Base-by-base conservation (phyloP, 805 yeast species). In the Cyberlindnera xylosilytica region DNA sequence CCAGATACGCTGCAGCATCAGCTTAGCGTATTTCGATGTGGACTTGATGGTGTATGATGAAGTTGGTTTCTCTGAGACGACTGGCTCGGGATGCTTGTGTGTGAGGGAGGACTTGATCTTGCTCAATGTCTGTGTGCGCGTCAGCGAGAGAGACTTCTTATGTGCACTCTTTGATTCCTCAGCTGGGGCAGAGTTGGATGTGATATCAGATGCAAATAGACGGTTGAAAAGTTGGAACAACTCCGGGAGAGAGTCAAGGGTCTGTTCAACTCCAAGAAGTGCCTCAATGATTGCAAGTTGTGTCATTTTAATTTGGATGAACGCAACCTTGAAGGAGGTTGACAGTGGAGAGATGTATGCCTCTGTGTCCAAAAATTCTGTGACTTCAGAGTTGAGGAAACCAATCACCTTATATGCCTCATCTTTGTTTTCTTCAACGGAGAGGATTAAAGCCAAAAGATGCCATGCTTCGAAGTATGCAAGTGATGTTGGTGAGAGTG, bases 281-380 rank as follows among this genome's bases (percentile, higher is more conserved):
- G 77, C 70, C 53, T 84, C 89, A 39, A 79, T 64, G n/a, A 87
- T 66, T 1, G 87, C 79, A 28, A 88, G 64, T 53, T 83, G 87
- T 0, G 96, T 83, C 62, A 85, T 70, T 52, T 85, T 85, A 58
- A 88, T 69, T 57, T 87, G 86, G 39, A 81, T 57, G 42, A 80
- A 72, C 44, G 73, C 36, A 37, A 24, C 51, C 20, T 51, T 50
- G 28, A 44, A 42, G 1, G 17, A 6, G 0, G 36, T 19, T 3
- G 43, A 10, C 8, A 47, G 6, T 6, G 50, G 36, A 8, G 34
- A n/a, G n/a, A n/a, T n/a, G n/a, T n/a, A 3, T 4, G 42, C 51
- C 19, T 38, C 49, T 23, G 52, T 34, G 11, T 38, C 39, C 8
- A 51, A 17, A 17, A 45, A 51, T 15, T 62, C 62, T 59, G 68